Evolutionary conservation across 345 rosid genomes (phyloP).

Genomic region (Moringa oleifera): DNA sequence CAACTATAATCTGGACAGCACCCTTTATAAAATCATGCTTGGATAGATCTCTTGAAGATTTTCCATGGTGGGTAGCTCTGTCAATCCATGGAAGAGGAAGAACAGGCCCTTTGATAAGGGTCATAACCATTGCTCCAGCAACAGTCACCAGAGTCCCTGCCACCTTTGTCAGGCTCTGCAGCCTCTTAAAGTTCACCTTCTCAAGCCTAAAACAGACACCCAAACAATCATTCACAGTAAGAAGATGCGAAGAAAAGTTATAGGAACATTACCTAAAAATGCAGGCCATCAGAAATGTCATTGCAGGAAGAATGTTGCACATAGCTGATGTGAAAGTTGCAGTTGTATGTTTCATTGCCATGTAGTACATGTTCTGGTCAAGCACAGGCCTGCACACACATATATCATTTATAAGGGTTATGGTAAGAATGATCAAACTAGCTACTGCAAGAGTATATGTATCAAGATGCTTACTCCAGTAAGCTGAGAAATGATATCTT

Average conservation of each 20-base stretch:
- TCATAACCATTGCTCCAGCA: conserved; percentile 52
- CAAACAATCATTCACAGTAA: too few species aligned
- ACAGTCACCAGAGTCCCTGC: conserved; percentile 37
- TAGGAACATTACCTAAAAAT: conserved; percentile 33
- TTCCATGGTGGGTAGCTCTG: conserved; percentile 6
- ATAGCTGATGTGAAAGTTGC: conserved; percentile 70
- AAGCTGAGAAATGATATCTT: conserved; percentile 60
- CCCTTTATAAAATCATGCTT: conserved; percentile 52
- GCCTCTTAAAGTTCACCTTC: conserved; percentile 21
- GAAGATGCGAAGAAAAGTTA: too few species aligned
- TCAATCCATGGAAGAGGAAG: conserved; percentile 22
- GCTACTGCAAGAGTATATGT: not conserved
- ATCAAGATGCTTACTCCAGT: conserved; percentile 44
- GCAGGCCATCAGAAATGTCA: conserved; percentile 62
- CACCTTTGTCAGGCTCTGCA: conserved; percentile 41
- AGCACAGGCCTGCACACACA: conserved; percentile 31
- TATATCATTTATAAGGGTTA: not conserved
- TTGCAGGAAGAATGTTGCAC: conserved; percentile 64
- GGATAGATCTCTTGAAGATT: conserved; percentile 13
- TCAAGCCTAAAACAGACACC: too few species aligned
- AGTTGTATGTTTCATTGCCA: conserved; percentile 68
- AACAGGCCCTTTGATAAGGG: conserved; percentile 31
- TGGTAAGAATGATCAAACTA: too few species aligned
- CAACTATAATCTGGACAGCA: conserved; percentile 40
- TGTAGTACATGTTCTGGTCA: conserved; percentile 41